Evolutionary conservation across 192 early-diverging fungal genomes (phyloP), one percentile per base, ranked within the genome.

Genomic region (Linnemannia hyalina): DNA sequence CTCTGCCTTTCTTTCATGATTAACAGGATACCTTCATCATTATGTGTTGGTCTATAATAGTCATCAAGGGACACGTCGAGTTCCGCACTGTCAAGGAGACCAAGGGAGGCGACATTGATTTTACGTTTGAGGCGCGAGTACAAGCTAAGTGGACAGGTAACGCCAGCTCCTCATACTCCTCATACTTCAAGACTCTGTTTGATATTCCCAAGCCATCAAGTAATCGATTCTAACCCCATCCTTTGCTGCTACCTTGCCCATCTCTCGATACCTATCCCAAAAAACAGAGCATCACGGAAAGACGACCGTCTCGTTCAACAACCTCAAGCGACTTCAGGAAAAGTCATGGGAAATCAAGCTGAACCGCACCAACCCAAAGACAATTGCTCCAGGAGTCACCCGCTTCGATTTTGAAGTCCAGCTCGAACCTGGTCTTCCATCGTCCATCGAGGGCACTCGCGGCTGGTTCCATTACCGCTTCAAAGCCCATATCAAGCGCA

Each of bases 381-480:
- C 63, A 4, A 86, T 86, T 69, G 57, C 83, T 16, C 70, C 79
- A 35, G 83, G 83, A 6, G 83, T 86, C n/a, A 80, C 74, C 15
- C 73, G 79, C 3, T 80, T 74, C 65, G 79, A 81, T 2, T 86
- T 86, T 76, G 75, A 77, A 29, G 49, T 86, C 8, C 35, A 76
- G 26, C 79, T 80, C 47, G 70, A 81, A 10, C 20, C 74, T 10
- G 77, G 68, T n/a, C 36, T 85, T 15, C 83, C 83, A 4, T 72
- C 83, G 16, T 76, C 83, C 0, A 44, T 85, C 36, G 63, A 76
- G 13, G 83, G 83, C 23, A 46, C 42, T 47, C 73, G 75, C 20
- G 83, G 78, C 41, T 86, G 83, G 78, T 86, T 86, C 38, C 79
- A 80, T 44, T 86, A 81, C n/a, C 79, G 83, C 2, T 81, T 86